A percentile compares a stretch with the other conserved stretches of the same genome.
phyloP scores from a whole-genome alignment of 2,329 filamentous ascomycete genomes.

The Tolypocladium ophioglossoides region DNA sequence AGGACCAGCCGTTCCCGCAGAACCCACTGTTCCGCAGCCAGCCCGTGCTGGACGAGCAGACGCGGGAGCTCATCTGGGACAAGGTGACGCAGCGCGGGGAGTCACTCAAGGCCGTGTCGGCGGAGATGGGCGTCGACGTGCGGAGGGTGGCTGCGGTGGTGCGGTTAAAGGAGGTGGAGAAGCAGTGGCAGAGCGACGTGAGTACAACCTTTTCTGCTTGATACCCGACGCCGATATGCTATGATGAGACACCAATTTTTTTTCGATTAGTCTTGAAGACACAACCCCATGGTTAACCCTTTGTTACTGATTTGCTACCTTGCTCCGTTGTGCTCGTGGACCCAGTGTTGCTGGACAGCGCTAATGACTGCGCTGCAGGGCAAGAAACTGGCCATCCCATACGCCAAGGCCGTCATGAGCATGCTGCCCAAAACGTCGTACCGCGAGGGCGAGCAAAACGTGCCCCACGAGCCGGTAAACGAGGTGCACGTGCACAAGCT shows the following conservation, averaged over 20 bases:
- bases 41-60: conserved; percentile 60
- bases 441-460: conserved; percentile 36
- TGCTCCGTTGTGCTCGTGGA: not conserved
- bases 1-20: conserved; percentile 56
- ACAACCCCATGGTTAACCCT: conserved; percentile 66
- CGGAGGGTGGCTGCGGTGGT: conserved; percentile 78
- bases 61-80: conserved; percentile 64
- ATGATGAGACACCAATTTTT: conserved; percentile 61
- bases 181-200: conserved; percentile 66
- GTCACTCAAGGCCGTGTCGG: conserved; percentile 66
- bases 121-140: conserved; percentile 68
- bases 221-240: conserved; percentile 29
- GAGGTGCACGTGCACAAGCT: conserved; percentile 52
- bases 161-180: conserved; percentile 76
- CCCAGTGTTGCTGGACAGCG: conserved; percentile 1
- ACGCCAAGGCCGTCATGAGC: conserved; percentile 60
- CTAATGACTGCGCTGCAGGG: conserved; percentile 40
- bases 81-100: conserved; percentile 55
- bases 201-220: conserved; percentile 24
- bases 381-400: conserved; percentile 66
- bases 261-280: conserved; percentile 99
- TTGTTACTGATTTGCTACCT: conserved; percentile 13
- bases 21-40: conserved; percentile 64
- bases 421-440: conserved; percentile 70
- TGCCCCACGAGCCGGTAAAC: conserved; percentile 50